These are phyloP conservation scores for Tetraselmis chui DNA, from an alignment of 139 green algal genomes.

Conservation along the genomic window DNA sequence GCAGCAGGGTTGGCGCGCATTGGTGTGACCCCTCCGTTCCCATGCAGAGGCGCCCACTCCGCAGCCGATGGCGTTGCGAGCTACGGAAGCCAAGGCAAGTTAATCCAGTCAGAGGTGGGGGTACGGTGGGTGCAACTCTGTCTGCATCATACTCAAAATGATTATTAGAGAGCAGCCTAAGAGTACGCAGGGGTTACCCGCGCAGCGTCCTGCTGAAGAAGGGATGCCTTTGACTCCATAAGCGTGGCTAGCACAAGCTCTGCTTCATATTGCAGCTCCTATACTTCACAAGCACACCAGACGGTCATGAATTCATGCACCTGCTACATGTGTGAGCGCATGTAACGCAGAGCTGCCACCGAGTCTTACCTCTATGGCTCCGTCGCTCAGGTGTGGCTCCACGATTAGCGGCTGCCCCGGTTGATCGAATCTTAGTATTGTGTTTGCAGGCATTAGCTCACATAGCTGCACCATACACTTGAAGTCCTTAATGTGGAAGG, in stretches of 20 bases:
- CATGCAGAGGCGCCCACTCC: no score
- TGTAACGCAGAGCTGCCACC: neutral
- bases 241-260: constrained; percentile 64
- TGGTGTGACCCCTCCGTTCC: no score
- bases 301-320: no score
- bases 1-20: no score
- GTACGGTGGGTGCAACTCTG: no score
- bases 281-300: no score
- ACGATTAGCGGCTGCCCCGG: constrained; percentile 49
- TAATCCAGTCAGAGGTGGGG: no score
- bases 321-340: no score
- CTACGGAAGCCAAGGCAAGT: no score
- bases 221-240: constrained; percentile 31
- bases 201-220: neutral
- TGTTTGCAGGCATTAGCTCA: constrained; percentile 31
- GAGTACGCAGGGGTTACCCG: neutral
- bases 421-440: constrained; percentile 40
- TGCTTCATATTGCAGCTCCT: constrained; percentile 40
- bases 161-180: no score
- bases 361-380: constrained; percentile 5
- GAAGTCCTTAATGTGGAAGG: constrained; percentile 72
- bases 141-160: no score
- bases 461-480: constrained; percentile 52
- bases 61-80: no score
- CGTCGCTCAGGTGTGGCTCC: constrained; percentile 32